Conservation (phyloP, 2,329 filamentous ascomycete genomes). For the Fusarium floridanum region DNA sequence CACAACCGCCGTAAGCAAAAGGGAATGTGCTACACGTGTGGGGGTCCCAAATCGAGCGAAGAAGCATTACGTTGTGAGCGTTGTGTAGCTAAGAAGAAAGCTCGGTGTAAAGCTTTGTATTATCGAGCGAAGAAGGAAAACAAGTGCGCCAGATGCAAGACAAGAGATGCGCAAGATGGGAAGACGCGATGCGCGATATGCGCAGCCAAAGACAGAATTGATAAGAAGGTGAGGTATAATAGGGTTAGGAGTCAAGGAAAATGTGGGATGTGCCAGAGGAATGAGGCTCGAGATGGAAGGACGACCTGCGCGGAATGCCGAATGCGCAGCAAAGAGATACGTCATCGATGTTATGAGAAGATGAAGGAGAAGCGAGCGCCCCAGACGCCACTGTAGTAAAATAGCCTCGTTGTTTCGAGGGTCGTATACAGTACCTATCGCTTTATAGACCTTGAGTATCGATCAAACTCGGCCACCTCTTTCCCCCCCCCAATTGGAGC, state of each 20-base stretch:
- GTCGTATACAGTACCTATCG: too few species aligned
- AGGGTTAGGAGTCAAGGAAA: not conserved
- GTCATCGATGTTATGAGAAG: too few species aligned
- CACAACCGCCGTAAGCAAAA: not conserved
- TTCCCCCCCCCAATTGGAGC: not conserved
- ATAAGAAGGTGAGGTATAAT: not conserved
- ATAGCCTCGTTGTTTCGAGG: too few species aligned
- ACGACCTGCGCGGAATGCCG: not conserved
- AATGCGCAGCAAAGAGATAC: too few species aligned
- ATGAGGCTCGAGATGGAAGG: not conserved
- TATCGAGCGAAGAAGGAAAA: not conserved
- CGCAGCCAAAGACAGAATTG: not conserved
- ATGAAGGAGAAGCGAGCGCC: too few species aligned
- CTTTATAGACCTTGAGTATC: not conserved
- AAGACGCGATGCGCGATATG: not conserved
- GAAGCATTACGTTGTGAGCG: not conserved
- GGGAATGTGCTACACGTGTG: not conserved
- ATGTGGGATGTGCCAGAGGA: fast-evolving
- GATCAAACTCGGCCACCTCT: not conserved
- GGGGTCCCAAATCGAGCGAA: not conserved
- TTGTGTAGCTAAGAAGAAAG: not conserved
- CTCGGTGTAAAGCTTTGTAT: not conserved
- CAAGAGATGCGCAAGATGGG: not conserved
- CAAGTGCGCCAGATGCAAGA: fast-evolving
- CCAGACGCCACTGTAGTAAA: too few species aligned